Percentiles rank a stretch among this genome's conserved stretches.
These are phyloP conservation scores for Epichloe bromicola DNA, from an alignment of 2,329 filamentous ascomycete species.

Conservation along the genomic window DNA sequence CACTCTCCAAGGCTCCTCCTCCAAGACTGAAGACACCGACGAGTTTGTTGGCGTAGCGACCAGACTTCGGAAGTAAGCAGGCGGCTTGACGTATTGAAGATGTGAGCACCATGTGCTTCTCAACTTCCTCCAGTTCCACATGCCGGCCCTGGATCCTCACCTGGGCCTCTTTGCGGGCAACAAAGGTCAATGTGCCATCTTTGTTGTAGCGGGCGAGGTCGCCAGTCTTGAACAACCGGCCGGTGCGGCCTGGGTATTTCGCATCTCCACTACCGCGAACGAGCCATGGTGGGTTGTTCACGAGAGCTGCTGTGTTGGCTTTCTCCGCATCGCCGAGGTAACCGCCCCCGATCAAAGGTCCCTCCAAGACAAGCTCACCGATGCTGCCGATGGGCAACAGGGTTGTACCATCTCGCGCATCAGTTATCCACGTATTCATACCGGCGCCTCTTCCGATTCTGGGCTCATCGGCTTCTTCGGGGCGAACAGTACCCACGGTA, in stretches of 20 bases:
- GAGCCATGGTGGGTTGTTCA: constrained; percentile 8
- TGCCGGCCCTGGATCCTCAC: constrained; percentile 43
- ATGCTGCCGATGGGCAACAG: constrained; percentile 11
- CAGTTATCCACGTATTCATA: constrained; percentile 12
- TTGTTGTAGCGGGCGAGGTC: constrained; percentile 15
- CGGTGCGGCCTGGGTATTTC: constrained; percentile 1
- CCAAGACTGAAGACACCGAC: constrained; percentile 6
- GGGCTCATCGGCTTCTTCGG: constrained; percentile 2
- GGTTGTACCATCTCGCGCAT: constrained; percentile 6
- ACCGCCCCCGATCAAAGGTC: constrained; percentile 12
- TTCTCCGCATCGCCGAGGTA: constrained; percentile 11
- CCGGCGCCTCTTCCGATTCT: constrained; percentile 6
- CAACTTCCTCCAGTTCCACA: constrained; percentile 27
- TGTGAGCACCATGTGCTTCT: constrained; percentile 6
- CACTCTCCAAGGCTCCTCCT: neutral
- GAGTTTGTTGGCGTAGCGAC: constrained; percentile 2
- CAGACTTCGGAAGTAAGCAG: constrained; percentile 1
- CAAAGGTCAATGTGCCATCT: constrained; percentile 24
- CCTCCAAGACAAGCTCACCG: constrained; percentile 17
- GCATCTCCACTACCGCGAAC: constrained; percentile 1
- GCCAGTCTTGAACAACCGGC: constrained; percentile 12
- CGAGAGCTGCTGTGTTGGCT: constrained; percentile 2
- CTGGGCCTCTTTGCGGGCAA: constrained; percentile 40
- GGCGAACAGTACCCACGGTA: neutral
- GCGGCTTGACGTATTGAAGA: neutral